Conservation (phyloP, 1,284 basidiomycete species). For the Papiliotrema laurentii region DNA sequence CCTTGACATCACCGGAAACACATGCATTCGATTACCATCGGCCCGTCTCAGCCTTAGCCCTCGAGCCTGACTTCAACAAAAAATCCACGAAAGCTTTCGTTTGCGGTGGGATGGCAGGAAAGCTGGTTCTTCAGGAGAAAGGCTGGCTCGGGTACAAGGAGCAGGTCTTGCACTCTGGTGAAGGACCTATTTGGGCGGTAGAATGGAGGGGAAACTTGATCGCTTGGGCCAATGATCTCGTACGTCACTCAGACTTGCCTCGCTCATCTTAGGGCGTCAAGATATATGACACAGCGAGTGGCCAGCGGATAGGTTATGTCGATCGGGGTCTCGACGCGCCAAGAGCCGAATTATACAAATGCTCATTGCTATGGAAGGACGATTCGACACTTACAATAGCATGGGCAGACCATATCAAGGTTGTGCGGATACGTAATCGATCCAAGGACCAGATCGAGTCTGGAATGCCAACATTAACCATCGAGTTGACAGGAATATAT, state of each 20-base stretch:
- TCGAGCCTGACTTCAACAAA: conserved; percentile 88
- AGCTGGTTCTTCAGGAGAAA: conserved; percentile 81
- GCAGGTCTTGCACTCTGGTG: conserved; percentile 75
- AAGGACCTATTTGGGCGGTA: conserved; percentile 91
- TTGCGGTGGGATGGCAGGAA: conserved; percentile 89
- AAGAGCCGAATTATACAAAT: conserved; percentile 89
- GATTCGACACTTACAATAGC: conserved; percentile 83
- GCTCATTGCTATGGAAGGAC: conserved; percentile 86
- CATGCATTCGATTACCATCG: conserved; percentile 90
- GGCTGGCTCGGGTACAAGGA: conserved; percentile 96
- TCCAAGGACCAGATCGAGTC: conserved; percentile 46
- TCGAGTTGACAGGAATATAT: conserved; percentile 87
- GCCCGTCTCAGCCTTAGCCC: conserved; percentile 81
- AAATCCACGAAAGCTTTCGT: conserved; percentile 78
- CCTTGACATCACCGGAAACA: conserved; percentile 72
- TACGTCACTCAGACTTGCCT: background rate
- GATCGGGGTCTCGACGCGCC: conserved; percentile 76
- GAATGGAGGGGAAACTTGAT: conserved; percentile 83
- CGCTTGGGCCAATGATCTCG: conserved; percentile 90
- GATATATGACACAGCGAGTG: conserved; percentile 79
- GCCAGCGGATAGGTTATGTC: conserved; percentile 80
- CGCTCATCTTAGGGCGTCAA: conserved; percentile 68
- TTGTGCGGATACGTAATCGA: conserved; percentile 66
- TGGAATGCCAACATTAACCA: conserved; percentile 42
- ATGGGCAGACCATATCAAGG: conserved; percentile 93